Evolutionary conservation across 345 rosid genomes (phyloP), one percentile per base, ranked within the genome.

Genomic region (Citrus australasica): DNA sequence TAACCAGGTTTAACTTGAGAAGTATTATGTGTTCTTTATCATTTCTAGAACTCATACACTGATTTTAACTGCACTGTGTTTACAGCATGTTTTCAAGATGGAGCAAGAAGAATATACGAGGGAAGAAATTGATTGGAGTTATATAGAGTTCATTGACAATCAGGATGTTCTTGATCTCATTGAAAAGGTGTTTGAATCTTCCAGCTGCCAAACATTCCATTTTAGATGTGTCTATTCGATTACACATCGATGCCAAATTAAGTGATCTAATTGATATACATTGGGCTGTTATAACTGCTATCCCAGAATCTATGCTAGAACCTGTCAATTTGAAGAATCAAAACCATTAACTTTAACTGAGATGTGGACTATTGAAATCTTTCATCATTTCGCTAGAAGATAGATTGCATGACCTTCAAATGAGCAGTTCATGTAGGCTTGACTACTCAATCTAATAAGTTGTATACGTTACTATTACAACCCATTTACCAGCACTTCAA

Each of bases 51-150:
- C 28, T 76, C 48, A 73, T 58, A 48, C 25, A 67, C 30, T 40
- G 17, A 55, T 37, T 33, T n/a, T 37, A 56, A 78, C 74, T 42
- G 63, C 75, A 76, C 35, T 86, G 71, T 86, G 59, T 82, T 61
- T 66, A 35, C 88, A 96, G 99, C 99, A 96, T 84, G 98, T 96
- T 68, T 96, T 96, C 84, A 96, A 96, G 84, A 94, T 96, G 99
- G 99, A 96, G 87, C 99, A 96, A 87, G 99, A 93, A 79, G 99
- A 95, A 85, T 95, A 95, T 87, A 94, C 94, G 33, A 91, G 87
- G 83, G 99, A 96, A 87, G 92, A 90, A 79, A 96, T 96, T 82
- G 90, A 94, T 84, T 96, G 99, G 99, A 96, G 98, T 84, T 96
- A 96, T 84, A 92, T 96, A 81, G 99, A 96, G 38, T 96, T 96